Evolutionary conservation across 2,329 filamentous ascomycete species (phyloP).

Genomic region (Chrysoporthe puriensis): DNA sequence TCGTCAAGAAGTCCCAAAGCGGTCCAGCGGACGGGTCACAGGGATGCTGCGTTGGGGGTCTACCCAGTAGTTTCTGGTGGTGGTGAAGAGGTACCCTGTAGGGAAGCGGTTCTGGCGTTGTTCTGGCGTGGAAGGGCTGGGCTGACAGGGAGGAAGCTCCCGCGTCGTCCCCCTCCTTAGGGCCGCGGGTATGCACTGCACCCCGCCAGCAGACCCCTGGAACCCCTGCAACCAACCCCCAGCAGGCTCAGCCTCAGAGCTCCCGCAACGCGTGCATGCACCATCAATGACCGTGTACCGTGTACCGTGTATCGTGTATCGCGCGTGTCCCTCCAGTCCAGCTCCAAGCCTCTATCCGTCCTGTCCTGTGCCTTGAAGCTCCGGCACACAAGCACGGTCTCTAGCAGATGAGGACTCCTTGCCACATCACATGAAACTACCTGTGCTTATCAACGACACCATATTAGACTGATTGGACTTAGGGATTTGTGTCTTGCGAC

Average conservation of each 20-base stretch:
- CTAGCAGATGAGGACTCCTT: too few relatives aligned
- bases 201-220: background rate
- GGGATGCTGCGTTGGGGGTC: background rate
- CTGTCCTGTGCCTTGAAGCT: background rate
- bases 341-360: too few relatives aligned
- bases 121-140: background rate
- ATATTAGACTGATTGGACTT: too few relatives aligned
- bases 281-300: too few relatives aligned
- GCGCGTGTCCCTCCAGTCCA: too few relatives aligned
- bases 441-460: too few relatives aligned
- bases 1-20: background rate
- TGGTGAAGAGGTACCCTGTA: background rate
- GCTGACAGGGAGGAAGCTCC: conserved; percentile 1
- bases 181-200: background rate
- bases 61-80: background rate
- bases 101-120: too few relatives aligned
- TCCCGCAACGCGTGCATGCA: background rate
- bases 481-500: too few relatives aligned
- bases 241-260: background rate
- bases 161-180: background rate
- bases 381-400: background rate
- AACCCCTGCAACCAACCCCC: background rate
- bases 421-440: too few relatives aligned
- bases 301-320: too few relatives aligned
- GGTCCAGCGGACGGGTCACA: background rate